A percentile compares a stretch with the other conserved stretches of the same genome.
Evolutionary conservation across 2,329 filamentous ascomycete genomes (phyloP).

Genomic region (Orbilia oligospora): DNA sequence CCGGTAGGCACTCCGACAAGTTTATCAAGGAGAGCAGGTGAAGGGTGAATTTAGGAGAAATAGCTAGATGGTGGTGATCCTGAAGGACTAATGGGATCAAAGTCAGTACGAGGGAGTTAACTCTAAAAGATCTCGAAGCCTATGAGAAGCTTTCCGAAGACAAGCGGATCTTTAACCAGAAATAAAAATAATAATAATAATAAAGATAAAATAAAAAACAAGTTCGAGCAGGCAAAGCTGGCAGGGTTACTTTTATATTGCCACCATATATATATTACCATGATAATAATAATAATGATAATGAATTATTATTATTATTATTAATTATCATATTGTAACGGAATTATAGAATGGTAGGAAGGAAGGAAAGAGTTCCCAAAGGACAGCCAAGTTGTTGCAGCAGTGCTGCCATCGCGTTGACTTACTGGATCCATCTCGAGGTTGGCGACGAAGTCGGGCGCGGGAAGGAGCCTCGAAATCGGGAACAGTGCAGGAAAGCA

Average conservation of each 20-base stretch:
- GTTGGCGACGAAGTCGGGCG: constrained; percentile 41
- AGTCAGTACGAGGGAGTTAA: constrained; percentile 59
- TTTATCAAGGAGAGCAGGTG: constrained; percentile 56
- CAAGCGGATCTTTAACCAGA: neutral
- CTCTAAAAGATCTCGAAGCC: constrained; percentile 6
- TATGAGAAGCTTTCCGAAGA: constrained; percentile 8
- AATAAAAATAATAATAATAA: constrained; percentile 19
- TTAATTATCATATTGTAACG: neutral
- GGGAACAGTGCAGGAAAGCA: constrained; percentile 15
- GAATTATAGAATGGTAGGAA: constrained; percentile 18
- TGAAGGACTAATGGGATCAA: constrained; percentile 28
- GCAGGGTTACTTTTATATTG: constrained; percentile 20
- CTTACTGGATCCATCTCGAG: constrained; percentile 49
- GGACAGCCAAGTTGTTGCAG: constrained; percentile 18
- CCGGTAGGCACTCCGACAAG: constrained; percentile 60
- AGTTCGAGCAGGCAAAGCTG: neutral
- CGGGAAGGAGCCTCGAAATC: constrained; percentile 47
- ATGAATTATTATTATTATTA: neutral
- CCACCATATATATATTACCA: neutral
- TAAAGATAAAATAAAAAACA: constrained; percentile 14
- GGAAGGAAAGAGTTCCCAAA: constrained; percentile 27
- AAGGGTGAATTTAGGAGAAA: constrained; percentile 5
- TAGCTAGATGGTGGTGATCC: constrained; percentile 4
- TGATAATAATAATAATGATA: neutral
- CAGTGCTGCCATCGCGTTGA: constrained; percentile 33